These are phyloP conservation scores for Nissolia schottii DNA, from an alignment of 306 rosid species.

Conservation along the genomic window DNA sequence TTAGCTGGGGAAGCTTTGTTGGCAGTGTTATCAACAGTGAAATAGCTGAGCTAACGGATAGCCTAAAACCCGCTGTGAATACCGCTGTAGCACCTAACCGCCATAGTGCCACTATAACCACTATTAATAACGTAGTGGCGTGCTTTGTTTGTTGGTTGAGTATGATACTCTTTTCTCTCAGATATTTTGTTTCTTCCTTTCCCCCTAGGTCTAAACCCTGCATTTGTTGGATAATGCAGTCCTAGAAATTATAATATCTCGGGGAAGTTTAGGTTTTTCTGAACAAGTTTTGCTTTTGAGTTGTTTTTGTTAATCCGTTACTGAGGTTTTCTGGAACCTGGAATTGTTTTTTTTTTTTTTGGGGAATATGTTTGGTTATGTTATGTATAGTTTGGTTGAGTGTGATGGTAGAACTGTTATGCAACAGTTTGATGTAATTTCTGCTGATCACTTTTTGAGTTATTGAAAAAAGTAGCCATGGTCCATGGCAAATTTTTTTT, in stretches of 20 bases:
- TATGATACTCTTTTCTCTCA: background rate
- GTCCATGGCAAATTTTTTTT: background rate
- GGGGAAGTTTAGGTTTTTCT: background rate
- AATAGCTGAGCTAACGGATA: too few relatives aligned
- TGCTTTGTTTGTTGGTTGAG: background rate
- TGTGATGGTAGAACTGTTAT: background rate
- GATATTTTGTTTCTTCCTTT: background rate
- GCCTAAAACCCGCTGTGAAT: too few relatives aligned
- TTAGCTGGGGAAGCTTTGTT: background rate
- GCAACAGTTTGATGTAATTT: background rate
- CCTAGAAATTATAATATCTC: background rate
- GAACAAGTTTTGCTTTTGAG: background rate
- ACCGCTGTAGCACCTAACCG: too few relatives aligned
- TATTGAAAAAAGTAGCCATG: background rate
- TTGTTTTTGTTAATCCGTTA: background rate
- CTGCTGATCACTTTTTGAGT: background rate
- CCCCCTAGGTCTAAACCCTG: background rate
- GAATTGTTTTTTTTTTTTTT: background rate
- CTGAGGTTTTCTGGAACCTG: background rate
- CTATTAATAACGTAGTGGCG: too few relatives aligned
- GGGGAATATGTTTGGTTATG: too few relatives aligned
- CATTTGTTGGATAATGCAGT: background rate
- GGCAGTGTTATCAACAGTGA: too few relatives aligned
- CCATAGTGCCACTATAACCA: too few relatives aligned
- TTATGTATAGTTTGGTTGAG: background rate